phyloP scores from a whole-genome alignment of 441 rosid species.

The Cnidoscolus chayamansa region DNA sequence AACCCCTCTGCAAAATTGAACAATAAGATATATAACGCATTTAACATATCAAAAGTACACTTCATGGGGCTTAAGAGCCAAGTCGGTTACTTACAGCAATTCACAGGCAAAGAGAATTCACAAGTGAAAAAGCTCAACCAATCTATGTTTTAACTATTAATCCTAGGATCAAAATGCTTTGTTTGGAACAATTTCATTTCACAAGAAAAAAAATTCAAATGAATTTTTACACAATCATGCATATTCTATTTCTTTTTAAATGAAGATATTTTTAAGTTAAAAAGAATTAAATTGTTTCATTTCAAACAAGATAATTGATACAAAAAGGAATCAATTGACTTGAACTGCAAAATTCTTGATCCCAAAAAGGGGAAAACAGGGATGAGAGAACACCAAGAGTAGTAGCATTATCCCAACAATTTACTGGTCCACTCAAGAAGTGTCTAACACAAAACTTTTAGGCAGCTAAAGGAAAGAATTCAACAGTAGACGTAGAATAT shows the following conservation, averaged over 20 bases:
- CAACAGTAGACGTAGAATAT: not conserved
- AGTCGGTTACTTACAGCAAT: not conserved
- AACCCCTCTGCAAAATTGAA: constrained; percentile 61
- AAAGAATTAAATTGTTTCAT: no score
- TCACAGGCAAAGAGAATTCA: not conserved
- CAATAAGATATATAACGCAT: not conserved
- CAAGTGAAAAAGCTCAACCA: not conserved
- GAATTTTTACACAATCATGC: no score
- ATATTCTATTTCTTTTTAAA: no score
- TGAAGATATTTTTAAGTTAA: no score
- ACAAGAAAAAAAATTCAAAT: no score
- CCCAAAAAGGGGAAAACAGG: no score
- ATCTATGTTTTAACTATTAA: not conserved
- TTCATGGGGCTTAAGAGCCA: not conserved
- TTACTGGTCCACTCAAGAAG: not conserved
- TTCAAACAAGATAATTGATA: no score
- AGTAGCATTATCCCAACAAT: not conserved
- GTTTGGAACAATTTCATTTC: no score
- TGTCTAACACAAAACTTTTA: not conserved
- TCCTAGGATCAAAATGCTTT: no score
- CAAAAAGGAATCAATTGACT: no score
- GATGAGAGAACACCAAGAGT: not conserved
- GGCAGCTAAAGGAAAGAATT: not conserved
- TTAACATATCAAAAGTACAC: not conserved
- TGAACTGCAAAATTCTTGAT: no score